These are phyloP conservation scores for Neospora caninum DNA, from an alignment of 169 alveolate species.

Conservation along the genomic window DNA sequence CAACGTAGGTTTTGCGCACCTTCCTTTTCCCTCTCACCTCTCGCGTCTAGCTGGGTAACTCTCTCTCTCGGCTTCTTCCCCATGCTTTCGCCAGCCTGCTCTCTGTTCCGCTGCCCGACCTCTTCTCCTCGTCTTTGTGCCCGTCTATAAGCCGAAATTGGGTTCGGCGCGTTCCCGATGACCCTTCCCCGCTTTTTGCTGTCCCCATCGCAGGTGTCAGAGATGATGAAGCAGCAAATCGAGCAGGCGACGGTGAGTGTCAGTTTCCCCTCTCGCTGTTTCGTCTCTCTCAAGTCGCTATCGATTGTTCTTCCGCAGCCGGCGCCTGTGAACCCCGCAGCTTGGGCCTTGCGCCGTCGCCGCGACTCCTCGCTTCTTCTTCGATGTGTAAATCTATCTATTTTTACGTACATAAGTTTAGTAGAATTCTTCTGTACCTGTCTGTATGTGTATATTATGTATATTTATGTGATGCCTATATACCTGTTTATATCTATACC, in stretches of 20 bases:
- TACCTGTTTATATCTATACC: too few species aligned
- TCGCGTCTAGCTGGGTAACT: background rate
- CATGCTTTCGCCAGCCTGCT: background rate
- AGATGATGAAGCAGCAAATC: slow-evolving; percentile 21
- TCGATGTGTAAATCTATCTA: too few species aligned
- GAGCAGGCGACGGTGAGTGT: slow-evolving; percentile 8
- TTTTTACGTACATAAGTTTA: background rate
- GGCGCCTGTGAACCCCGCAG: too few species aligned
- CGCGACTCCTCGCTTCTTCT: too few species aligned
- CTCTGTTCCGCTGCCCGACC: too few species aligned
- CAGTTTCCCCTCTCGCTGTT: background rate
- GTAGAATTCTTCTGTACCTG: too few species aligned
- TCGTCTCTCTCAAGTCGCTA: too few species aligned
- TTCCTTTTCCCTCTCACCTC: background rate
- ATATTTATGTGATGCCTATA: too few species aligned
- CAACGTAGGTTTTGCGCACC: background rate
- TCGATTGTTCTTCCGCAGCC: too few species aligned
- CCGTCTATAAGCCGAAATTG: background rate
- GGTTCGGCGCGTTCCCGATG: background rate
- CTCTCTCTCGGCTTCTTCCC: background rate
- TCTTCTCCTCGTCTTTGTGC: background rate
- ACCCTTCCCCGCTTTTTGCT: background rate
- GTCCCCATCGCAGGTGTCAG: background rate
- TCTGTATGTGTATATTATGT: too few species aligned
- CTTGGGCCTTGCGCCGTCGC: too few species aligned